These are phyloP conservation scores for Pezicula neosporulosa DNA, from an alignment of 2,329 filamentous ascomycete genomes.

Conservation along the genomic window DNA sequence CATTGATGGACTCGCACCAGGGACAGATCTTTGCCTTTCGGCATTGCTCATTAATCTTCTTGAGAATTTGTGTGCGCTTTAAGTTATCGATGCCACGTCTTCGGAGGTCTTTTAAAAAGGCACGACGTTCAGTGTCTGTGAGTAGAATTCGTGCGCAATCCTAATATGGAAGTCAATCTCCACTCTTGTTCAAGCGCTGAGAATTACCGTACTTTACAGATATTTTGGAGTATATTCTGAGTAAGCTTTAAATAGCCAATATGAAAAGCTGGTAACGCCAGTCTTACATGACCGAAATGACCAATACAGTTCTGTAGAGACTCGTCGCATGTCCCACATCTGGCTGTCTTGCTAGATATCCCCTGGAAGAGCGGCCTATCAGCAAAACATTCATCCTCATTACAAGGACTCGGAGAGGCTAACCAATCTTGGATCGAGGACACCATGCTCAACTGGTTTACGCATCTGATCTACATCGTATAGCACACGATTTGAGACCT, in stretches of 20 bases:
- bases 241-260: slow-evolving; percentile 95
- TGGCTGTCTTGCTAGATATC: slow-evolving; percentile 78
- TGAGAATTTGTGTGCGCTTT: slow-evolving; percentile 76
- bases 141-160: slow-evolving; percentile 83
- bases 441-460: slow-evolving; percentile 74
- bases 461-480: slow-evolving; percentile 85
- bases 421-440: slow-evolving; percentile 78
- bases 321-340: slow-evolving; percentile 80
- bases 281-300: slow-evolving; percentile 90
- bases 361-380: slow-evolving; percentile 44
- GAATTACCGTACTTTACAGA: slow-evolving; percentile 67
- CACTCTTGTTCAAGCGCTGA: slow-evolving; percentile 3
- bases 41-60: slow-evolving; percentile 85
- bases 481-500: slow-evolving; percentile 89
- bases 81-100: slow-evolving; percentile 83
- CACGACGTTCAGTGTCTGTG: slow-evolving; percentile 72
- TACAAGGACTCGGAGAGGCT: slow-evolving; percentile 14
- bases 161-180: slow-evolving; percentile 29
- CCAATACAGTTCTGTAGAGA: slow-evolving; percentile 83
- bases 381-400: not conserved
- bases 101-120: slow-evolving; percentile 76
- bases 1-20: slow-evolving; percentile 79
- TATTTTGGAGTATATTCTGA: slow-evolving; percentile 86
- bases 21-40: slow-evolving; percentile 81
- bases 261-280: slow-evolving; percentile 90